These are phyloP conservation scores for Ustilago nuda DNA, from an alignment of 1,284 basidiomycete genomes.

Conservation along the genomic window DNA sequence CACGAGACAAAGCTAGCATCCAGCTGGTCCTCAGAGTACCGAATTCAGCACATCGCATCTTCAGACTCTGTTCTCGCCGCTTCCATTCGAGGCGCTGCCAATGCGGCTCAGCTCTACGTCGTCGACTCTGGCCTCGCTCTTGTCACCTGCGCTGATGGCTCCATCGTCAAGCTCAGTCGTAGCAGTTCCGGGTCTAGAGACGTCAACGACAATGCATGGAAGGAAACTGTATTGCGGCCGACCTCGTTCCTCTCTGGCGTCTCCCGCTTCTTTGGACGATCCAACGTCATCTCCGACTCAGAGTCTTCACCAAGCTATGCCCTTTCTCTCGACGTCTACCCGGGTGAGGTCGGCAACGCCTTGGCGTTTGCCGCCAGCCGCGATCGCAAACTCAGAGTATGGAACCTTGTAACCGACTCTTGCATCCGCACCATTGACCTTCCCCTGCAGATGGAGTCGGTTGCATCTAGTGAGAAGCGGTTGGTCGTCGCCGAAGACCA, in stretches of 20 bases:
- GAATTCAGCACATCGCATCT: slow-evolving; percentile 41
- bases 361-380: slow-evolving; percentile 60
- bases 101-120: slow-evolving; percentile 49
- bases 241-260: slow-evolving; percentile 60
- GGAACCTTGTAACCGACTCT: slow-evolving; percentile 62
- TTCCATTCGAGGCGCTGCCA: slow-evolving; percentile 29
- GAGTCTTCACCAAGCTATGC: slow-evolving; percentile 50
- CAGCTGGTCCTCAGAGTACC: slow-evolving; percentile 55
- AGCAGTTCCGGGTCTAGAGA: slow-evolving; percentile 20
- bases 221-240: slow-evolving; percentile 53
- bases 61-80: slow-evolving; percentile 33
- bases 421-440: slow-evolving; percentile 63
- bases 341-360: slow-evolving; percentile 39
- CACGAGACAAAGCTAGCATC: slow-evolving; percentile 32
- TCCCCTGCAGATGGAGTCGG: slow-evolving; percentile 39
- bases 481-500: slow-evolving; percentile 37
- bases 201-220: slow-evolving; percentile 48
- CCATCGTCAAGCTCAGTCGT: slow-evolving; percentile 58
- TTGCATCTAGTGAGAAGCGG: slow-evolving; percentile 27
- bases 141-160: slow-evolving; percentile 61
- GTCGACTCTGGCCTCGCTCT: slow-evolving; percentile 56
- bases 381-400: slow-evolving; percentile 65
- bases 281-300: slow-evolving; percentile 36
- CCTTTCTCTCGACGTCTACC: slow-evolving; percentile 51
- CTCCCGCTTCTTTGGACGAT: slow-evolving; percentile 58